These are phyloP conservation scores for Corinectria fuckeliana DNA, from an alignment of 2,329 filamentous ascomycete genomes.

Conservation along the genomic window DNA sequence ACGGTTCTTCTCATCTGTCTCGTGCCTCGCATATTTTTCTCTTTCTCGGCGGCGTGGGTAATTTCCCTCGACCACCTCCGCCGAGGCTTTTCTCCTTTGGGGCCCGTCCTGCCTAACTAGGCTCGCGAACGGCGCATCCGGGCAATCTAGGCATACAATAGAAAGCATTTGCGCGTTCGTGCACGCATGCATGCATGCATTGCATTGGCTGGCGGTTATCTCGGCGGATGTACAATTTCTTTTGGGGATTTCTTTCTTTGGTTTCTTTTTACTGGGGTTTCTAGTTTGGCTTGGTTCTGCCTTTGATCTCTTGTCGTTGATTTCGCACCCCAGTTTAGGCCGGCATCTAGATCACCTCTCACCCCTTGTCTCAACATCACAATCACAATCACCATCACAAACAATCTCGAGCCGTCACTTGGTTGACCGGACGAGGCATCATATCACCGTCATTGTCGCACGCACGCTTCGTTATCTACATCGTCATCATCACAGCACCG, in stretches of 20 bases:
- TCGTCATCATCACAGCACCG: constrained; percentile 6
- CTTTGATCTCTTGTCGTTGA: background rate
- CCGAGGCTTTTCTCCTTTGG: background rate
- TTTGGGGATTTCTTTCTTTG: background rate
- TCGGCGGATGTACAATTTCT: constrained; percentile 26
- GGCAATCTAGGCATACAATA: constrained; percentile 18
- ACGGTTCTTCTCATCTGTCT: constrained; percentile 5
- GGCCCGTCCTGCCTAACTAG: background rate
- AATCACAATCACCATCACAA: constrained; percentile 1
- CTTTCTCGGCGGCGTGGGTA: constrained; percentile 5
- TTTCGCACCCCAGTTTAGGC: background rate
- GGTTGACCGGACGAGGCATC: background rate
- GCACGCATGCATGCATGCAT: constrained; percentile 12
- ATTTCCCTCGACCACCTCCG: constrained; percentile 14
- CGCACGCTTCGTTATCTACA: background rate
- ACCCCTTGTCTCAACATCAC: constrained; percentile 17
- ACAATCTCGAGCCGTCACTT: constrained; percentile 3
- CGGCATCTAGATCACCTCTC: constrained; percentile 19
- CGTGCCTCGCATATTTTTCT: background rate
- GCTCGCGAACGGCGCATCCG: constrained; percentile 15
- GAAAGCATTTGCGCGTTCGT: constrained; percentile 15
- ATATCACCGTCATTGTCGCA: background rate
- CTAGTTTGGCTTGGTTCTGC: background rate
- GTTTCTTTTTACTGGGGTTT: background rate
- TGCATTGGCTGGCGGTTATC: constrained; percentile 28